phyloP scores from a whole-genome alignment of 768 basidiomycete species.

The Pleurotus pulmonarius region DNA sequence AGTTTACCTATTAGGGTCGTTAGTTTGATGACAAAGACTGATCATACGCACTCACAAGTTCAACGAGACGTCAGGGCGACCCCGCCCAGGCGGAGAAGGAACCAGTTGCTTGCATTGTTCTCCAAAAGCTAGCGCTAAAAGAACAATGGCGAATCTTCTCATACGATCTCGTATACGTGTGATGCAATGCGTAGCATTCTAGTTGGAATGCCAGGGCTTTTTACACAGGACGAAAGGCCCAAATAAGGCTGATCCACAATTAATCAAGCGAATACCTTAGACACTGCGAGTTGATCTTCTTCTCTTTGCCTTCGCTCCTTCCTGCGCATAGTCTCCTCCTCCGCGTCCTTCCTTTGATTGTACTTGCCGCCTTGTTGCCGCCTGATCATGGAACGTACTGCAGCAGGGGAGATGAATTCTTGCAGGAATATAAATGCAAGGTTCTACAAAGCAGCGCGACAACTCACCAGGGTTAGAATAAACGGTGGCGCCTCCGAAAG shows the following conservation, averaged over 20 bases:
- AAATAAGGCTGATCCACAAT: conserved; percentile 5
- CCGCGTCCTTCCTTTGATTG: conserved; percentile 72
- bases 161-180: no score
- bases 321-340: conserved; percentile 61
- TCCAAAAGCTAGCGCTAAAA: background rate
- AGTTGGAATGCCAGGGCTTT: no score
- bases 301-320: conserved; percentile 58
- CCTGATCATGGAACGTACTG: conserved; percentile 65
- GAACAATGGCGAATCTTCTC: conserved; percentile 2
- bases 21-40: background rate
- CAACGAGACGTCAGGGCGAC: no score
- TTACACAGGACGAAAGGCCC: no score
- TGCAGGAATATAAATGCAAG: conserved; percentile 22
- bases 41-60: no score
- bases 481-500: conserved; percentile 91
- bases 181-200: no score
- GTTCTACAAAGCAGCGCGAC: no score
- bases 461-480: conserved; percentile 88
- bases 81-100: no score
- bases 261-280: conserved; percentile 83
- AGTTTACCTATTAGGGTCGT: background rate
- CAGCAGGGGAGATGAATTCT: conserved; percentile 93
- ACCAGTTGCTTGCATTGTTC: background rate
- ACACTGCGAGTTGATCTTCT: conserved; percentile 79
- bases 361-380: conserved; percentile 81